Percentiles rank a stretch among this genome's conserved stretches.
Conservation (phyloP, 257 asterid species). For the Nicotiana tomentosiformis region DNA sequence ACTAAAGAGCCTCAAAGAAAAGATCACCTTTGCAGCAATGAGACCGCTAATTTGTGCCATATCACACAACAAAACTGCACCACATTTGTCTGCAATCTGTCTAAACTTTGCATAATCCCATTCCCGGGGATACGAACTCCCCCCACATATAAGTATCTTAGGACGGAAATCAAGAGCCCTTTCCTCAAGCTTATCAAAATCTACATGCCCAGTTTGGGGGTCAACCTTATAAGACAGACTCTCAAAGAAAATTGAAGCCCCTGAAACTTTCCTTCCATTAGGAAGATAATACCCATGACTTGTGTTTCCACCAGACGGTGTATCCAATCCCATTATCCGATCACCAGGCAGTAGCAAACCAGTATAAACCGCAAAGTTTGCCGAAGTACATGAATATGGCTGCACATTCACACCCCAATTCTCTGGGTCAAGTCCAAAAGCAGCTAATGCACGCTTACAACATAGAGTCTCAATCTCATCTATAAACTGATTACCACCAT, state of each 20-base stretch:
- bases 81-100: conserved; percentile 80
- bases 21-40: conserved; percentile 76
- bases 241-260: conserved; percentile 84
- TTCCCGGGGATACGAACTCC: conserved; percentile 84
- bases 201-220: conserved; percentile 72
- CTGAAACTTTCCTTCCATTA: conserved; percentile 91
- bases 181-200: conserved; percentile 82
- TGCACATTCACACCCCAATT: conserved; percentile 94
- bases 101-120: conserved; percentile 81
- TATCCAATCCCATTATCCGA: conserved; percentile 90
- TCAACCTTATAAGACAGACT: conserved; percentile 74
- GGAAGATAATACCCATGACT: conserved; percentile 97
- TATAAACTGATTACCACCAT: conserved; percentile 77
- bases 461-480: conserved; percentile 81
- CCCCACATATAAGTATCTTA: conserved; percentile 86
- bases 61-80: conserved; percentile 79
- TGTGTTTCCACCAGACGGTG: conserved; percentile 92
- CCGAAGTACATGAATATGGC: conserved; percentile 82
- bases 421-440: conserved; percentile 66
- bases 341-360: conserved; percentile 88
- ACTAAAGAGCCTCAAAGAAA: neutral
- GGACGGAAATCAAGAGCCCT: conserved; percentile 88
- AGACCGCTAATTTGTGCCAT: conserved; percentile 95
- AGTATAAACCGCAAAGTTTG: conserved; percentile 81
- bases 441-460: conserved; percentile 66